Percentiles rank a stretch among this genome's conserved stretches.
Evolutionary conservation across 345 rosid genomes (phyloP).

Genomic region (Gossypium turneri): DNA sequence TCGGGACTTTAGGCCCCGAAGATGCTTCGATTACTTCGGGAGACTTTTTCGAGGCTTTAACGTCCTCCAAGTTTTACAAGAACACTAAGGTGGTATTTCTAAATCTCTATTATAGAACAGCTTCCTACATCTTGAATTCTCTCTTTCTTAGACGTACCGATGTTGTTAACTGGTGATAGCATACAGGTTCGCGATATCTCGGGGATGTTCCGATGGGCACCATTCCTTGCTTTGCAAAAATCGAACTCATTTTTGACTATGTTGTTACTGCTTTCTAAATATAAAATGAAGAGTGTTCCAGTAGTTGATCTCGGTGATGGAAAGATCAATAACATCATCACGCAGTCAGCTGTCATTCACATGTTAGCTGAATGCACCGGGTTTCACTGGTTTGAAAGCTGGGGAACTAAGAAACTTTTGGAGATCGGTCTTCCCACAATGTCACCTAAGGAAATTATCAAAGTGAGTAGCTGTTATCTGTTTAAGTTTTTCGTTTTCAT

Average conservation of each 20-base stretch:
- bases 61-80: conserved; percentile 73
- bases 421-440: conserved; percentile 89
- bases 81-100: conserved; percentile 57
- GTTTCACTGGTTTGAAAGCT: conserved; percentile 90
- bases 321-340: conserved; percentile 74
- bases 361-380: conserved; percentile 93
- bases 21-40: conserved; percentile 79
- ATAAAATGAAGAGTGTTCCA: conserved; percentile 98
- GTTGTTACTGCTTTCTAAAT: conserved; percentile 89
- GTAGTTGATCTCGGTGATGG: conserved; percentile 77
- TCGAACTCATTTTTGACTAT: conserved; percentile 92
- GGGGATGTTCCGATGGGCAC: conserved; percentile 98
- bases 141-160: neutral
- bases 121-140: conserved; percentile 5
- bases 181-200: conserved; percentile 86
- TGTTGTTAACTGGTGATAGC: conserved; percentile 12
- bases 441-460: conserved; percentile 49
- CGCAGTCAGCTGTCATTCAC: conserved; percentile 95
- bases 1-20: conserved; percentile 53
- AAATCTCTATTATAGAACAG: neutral
- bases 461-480: conserved; percentile 35
- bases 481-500: neutral
- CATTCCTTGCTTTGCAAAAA: conserved; percentile 90
- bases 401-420: conserved; percentile 84
- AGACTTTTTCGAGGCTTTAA: conserved; percentile 76